phyloP scores from a whole-genome alignment of 2,329 filamentous ascomycete genomes.

The Alternaria rosae region DNA sequence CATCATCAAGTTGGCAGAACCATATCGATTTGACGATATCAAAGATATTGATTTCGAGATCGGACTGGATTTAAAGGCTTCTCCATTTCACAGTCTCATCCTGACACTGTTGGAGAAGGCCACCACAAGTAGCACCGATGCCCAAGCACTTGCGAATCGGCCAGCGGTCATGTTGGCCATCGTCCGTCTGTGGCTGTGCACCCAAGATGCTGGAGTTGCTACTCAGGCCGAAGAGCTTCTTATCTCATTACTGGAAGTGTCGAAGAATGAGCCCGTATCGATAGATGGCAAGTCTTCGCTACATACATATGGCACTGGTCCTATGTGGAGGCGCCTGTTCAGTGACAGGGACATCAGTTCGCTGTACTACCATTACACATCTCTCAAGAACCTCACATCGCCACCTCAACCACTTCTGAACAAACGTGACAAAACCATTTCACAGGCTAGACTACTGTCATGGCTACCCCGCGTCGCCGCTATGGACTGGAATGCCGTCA shows the following conservation, averaged over 20 bases:
- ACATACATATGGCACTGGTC: constrained; percentile 41
- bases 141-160: constrained; percentile 65
- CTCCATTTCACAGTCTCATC: constrained; percentile 63
- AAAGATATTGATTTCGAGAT: constrained; percentile 62
- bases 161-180: constrained; percentile 63
- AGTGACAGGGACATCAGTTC: constrained; percentile 66
- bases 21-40: constrained; percentile 51
- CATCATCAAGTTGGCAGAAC: constrained; percentile 58
- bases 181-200: constrained; percentile 66
- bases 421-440: constrained; percentile 64
- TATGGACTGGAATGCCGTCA: constrained; percentile 63
- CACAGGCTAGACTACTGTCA: constrained; percentile 67
- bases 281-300: constrained; percentile 38
- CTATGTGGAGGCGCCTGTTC: constrained; percentile 70
- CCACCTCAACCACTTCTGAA: constrained; percentile 48
- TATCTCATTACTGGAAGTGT: constrained; percentile 60
- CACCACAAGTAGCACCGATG: constrained; percentile 58
- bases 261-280: constrained; percentile 52
- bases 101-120: constrained; percentile 66
- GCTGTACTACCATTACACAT: constrained; percentile 64
- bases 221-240: constrained; percentile 62
- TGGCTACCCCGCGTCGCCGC: constrained; percentile 62
- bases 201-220: constrained; percentile 62
- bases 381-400: constrained; percentile 49
- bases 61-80: constrained; percentile 59